Percentiles rank a stretch among this genome's conserved stretches.
phyloP scores from a whole-genome alignment of 768 basidiomycete genomes.

The Suillus americanus region DNA sequence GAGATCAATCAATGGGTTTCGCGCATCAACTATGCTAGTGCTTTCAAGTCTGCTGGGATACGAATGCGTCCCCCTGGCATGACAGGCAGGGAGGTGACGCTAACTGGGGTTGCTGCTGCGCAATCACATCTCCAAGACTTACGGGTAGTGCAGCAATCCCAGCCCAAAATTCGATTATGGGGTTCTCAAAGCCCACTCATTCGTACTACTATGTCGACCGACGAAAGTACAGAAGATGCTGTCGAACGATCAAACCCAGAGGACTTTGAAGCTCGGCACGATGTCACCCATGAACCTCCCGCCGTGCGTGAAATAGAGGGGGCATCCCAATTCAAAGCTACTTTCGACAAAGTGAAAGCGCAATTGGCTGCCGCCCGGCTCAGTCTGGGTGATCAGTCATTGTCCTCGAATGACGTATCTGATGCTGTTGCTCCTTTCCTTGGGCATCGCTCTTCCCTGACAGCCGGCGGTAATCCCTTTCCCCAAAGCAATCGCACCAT shows the following conservation, averaged over 20 bases:
- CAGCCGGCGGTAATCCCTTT: slow-evolving; percentile 24
- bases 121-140: slow-evolving; percentile 78
- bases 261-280: slow-evolving; percentile 11
- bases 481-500: slow-evolving; percentile 53
- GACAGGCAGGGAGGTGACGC: slow-evolving; percentile 66
- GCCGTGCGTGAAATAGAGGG: slow-evolving; percentile 57
- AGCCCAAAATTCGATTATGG: slow-evolving; percentile 37
- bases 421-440: background rate
- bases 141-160: slow-evolving; percentile 34
- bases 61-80: slow-evolving; percentile 76
- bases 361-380: slow-evolving; percentile 62
- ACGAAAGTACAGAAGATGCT: slow-evolving; percentile 28
- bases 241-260: slow-evolving; percentile 21
- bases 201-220: slow-evolving; percentile 42
- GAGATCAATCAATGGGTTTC: slow-evolving; percentile 92
- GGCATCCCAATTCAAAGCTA: slow-evolving; percentile 71
- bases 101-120: slow-evolving; percentile 85
- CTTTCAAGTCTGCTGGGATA: slow-evolving; percentile 84
- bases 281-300: slow-evolving; percentile 44
- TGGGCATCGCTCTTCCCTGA: slow-evolving; percentile 12
- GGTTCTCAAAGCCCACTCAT: slow-evolving; percentile 27
- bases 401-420: background rate
- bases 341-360: slow-evolving; percentile 85
- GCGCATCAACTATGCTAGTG: slow-evolving; percentile 89
- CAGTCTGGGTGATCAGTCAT: slow-evolving; percentile 28